Conservation (phyloP, 176 grass and related monocot genomes). For the Aegilops longissima region DNA sequence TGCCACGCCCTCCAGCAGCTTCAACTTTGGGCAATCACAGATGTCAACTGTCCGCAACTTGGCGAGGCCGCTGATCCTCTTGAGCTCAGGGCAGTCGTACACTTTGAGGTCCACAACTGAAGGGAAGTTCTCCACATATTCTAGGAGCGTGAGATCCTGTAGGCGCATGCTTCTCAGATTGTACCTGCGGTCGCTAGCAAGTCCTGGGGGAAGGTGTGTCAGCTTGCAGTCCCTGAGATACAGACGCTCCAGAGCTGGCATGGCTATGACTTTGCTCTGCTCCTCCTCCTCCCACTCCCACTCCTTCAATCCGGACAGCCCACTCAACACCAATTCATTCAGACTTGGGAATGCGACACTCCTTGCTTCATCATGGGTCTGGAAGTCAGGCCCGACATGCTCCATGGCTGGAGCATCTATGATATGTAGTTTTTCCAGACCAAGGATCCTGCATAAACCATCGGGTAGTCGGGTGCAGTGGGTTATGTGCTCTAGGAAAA, state of each 20-base stretch:
- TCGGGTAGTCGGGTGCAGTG: background rate
- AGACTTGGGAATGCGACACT: background rate
- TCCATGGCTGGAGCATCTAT: background rate
- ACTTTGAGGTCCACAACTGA: background rate
- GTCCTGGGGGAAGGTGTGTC: background rate
- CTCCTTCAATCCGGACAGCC: background rate
- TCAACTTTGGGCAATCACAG: background rate
- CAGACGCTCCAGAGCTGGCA: background rate
- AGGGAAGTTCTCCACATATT: background rate
- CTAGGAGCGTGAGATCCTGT: background rate
- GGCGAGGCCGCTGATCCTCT: background rate
- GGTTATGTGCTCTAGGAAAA: rapidly evolving
- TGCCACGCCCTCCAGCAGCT: background rate
- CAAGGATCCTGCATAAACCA: background rate
- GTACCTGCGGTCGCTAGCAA: background rate
- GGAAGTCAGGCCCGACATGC: background rate
- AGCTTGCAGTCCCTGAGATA: rapidly evolving
- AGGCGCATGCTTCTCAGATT: background rate
- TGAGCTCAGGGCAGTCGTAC: background rate
- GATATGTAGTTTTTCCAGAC: background rate
- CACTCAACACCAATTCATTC: rapidly evolving
- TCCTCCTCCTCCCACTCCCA: conserved; percentile 26
- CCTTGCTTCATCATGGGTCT: background rate
- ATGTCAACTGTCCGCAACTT: background rate
- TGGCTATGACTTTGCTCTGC: background rate